Conservation (phyloP, 2,329 filamentous ascomycete genomes). For the Zarea fungicola region DNA sequence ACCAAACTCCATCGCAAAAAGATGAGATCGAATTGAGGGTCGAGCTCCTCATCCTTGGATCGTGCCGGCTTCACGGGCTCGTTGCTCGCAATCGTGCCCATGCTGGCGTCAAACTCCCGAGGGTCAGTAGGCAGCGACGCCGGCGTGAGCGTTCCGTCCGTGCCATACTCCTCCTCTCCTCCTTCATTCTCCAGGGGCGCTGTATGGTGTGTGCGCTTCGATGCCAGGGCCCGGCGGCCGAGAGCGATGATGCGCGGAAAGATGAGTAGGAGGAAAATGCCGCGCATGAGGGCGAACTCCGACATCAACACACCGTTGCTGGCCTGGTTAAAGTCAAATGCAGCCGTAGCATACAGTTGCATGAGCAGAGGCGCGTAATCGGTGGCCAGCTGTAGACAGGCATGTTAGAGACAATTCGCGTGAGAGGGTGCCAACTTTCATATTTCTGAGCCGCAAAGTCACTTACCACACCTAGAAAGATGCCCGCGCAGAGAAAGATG, state of each 20-base stretch:
- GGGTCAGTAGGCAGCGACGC: constrained; percentile 31
- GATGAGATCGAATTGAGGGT: constrained; percentile 59
- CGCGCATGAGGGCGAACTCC: constrained; percentile 48
- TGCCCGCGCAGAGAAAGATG: constrained; percentile 57
- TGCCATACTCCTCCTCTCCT: constrained; percentile 4
- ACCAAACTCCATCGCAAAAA: constrained; percentile 63
- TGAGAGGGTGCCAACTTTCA: neutral
- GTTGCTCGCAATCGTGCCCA: constrained; percentile 29
- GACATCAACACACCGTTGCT: constrained; percentile 55
- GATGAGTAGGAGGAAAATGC: constrained; percentile 49
- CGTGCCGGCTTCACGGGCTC: constrained; percentile 37
- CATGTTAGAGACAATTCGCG: neutral
- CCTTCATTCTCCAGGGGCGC: no score
- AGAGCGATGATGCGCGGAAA: constrained; percentile 48
- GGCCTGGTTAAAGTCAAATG: constrained; percentile 49
- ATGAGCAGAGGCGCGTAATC: constrained; percentile 60
- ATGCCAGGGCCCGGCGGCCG: constrained; percentile 28
- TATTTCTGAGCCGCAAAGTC: neutral
- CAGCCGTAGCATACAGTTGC: constrained; percentile 53
- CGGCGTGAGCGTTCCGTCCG: constrained; percentile 13
- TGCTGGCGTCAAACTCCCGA: constrained; percentile 36
- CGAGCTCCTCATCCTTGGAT: constrained; percentile 32
- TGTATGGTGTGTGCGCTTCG: neutral
- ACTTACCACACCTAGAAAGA: constrained; percentile 59
- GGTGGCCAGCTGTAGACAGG: constrained; percentile 48